A percentile compares a stretch with the other conserved stretches of the same genome.
Conservation (phyloP, 192 early-diverging fungal genomes). For the Coemansia sp. region DNA sequence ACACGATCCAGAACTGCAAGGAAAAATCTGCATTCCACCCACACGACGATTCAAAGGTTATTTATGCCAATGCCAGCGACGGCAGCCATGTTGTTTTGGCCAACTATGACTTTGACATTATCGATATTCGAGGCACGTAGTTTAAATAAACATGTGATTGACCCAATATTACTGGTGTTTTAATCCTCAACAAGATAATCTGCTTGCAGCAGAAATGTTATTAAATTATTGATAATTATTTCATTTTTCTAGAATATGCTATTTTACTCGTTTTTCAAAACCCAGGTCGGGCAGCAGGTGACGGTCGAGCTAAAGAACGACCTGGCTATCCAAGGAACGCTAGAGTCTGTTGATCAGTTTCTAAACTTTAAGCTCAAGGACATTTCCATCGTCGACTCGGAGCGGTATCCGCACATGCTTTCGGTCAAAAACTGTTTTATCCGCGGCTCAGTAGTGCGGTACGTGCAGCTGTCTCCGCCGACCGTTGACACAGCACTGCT, state of each 20-base stretch:
- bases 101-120: slow-evolving; percentile 54
- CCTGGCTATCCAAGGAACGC: slow-evolving; percentile 83
- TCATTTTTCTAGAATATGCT: slow-evolving; percentile 57
- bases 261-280: slow-evolving; percentile 99
- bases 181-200: too few relatives aligned
- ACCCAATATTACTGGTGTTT: slow-evolving; percentile 1
- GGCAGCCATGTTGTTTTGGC: slow-evolving; percentile 45
- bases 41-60: slow-evolving; percentile 55
- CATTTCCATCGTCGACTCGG: slow-evolving; percentile 79
- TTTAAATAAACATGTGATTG: neutral
- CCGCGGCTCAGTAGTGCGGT: slow-evolving; percentile 97
- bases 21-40: slow-evolving; percentile 77
- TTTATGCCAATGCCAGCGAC: slow-evolving; percentile 44
- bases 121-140: slow-evolving; percentile 37
- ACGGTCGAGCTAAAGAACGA: slow-evolving; percentile 99
- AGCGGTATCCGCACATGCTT: slow-evolving; percentile 96
- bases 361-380: slow-evolving; percentile 98
- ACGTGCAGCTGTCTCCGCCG: slow-evolving; percentile 84
- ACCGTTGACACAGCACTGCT: slow-evolving; percentile 92
- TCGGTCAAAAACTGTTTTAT: slow-evolving; percentile 99
- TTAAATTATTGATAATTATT: neutral
- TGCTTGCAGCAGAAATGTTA: too few relatives aligned
- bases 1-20: slow-evolving; percentile 71
- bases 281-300: slow-evolving; percentile 90
- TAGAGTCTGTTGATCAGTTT: slow-evolving; percentile 99